A percentile compares a stretch with the other conserved stretches of the same genome.
These are phyloP conservation scores for Glomus cerebriforme DNA, from an alignment of 192 early-diverging fungal species.

Conservation along the genomic window DNA sequence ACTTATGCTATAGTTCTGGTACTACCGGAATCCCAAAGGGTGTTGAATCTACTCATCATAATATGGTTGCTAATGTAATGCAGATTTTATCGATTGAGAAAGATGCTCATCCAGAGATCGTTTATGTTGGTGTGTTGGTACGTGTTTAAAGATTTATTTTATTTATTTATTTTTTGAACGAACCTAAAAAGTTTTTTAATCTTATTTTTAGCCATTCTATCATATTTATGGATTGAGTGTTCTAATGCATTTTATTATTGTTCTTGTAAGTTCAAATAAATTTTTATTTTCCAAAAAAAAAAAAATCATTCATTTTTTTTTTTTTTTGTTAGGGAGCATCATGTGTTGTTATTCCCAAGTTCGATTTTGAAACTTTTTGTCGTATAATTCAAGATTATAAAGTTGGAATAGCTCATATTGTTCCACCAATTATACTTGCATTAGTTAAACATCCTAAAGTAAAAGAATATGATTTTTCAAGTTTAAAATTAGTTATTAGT, in stretches of 20 bases:
- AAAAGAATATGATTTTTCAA: slow-evolving; percentile 61
- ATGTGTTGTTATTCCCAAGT: slow-evolving; percentile 65
- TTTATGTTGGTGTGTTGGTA: slow-evolving; percentile 49
- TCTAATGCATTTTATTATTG: background rate
- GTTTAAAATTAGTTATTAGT: slow-evolving; percentile 51
- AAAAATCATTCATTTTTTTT: background rate
- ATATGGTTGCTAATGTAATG: slow-evolving; percentile 76
- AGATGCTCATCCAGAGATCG: slow-evolving; percentile 32
- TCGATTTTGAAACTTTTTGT: slow-evolving; percentile 59
- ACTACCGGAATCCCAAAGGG: slow-evolving; percentile 78
- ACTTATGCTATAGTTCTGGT: slow-evolving; percentile 70
- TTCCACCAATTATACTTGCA: slow-evolving; percentile 69
- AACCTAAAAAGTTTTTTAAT: background rate
- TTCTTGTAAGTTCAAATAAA: background rate
- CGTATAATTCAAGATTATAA: slow-evolving; percentile 55
- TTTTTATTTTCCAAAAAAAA: background rate
- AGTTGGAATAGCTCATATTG: slow-evolving; percentile 44
- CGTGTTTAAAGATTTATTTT: slow-evolving; percentile 47
- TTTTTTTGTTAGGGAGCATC: slow-evolving; percentile 42
- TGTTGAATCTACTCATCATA: slow-evolving; percentile 78
- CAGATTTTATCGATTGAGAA: slow-evolving; percentile 57
- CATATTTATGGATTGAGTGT: slow-evolving; percentile 54
- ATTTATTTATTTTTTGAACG: slow-evolving; percentile 25
- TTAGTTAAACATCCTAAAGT: slow-evolving; percentile 67
- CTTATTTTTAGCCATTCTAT: slow-evolving; percentile 20